A percentile compares a stretch with the other conserved stretches of the same genome.
Evolutionary conservation across 208 protist genomes (phyloP).

Genomic region (Acanthamoeba triangularis): DNA sequence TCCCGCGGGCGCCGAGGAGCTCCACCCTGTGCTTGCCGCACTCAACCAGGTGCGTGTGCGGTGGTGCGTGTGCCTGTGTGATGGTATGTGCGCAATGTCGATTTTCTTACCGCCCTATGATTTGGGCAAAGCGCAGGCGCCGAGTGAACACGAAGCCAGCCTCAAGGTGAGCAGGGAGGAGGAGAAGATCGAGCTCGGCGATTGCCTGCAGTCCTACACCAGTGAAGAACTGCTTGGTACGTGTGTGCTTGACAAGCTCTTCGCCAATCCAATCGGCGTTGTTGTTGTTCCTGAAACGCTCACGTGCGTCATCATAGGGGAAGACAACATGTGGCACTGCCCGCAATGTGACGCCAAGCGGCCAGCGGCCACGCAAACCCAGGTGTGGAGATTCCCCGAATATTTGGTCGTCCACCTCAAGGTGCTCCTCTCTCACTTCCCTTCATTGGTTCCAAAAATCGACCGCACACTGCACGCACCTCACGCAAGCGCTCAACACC

Average conservation of each 20-base stretch:
- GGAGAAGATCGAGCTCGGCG: slow-evolving; percentile 46
- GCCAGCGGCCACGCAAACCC: neutral
- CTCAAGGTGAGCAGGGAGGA: slow-evolving; percentile 42
- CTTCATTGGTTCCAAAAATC: neutral
- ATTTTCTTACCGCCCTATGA: too few relatives aligned
- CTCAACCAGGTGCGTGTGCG: neutral
- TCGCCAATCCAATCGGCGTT: neutral
- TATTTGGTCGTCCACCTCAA: slow-evolving; percentile 51
- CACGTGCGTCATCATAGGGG: neutral
- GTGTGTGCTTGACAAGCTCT: neutral
- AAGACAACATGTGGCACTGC: slow-evolving; percentile 63
- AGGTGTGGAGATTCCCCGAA: slow-evolving; percentile 1
- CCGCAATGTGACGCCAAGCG: slow-evolving; percentile 8
- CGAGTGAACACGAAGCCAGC: neutral
- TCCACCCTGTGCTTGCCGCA: neutral
- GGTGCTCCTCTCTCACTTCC: neutral
- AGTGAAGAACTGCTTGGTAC: neutral
- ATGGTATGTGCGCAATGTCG: neutral
- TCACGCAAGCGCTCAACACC: too few relatives aligned
- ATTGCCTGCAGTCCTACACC: slow-evolving; percentile 41
- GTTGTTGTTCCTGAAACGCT: neutral
- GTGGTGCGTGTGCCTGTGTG: too few relatives aligned
- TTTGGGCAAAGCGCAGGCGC: neutral
- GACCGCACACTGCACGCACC: too few relatives aligned
- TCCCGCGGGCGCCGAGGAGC: neutral